phyloP scores from a whole-genome alignment of 129 eudicot genomes.

The Calendula officinalis region DNA sequence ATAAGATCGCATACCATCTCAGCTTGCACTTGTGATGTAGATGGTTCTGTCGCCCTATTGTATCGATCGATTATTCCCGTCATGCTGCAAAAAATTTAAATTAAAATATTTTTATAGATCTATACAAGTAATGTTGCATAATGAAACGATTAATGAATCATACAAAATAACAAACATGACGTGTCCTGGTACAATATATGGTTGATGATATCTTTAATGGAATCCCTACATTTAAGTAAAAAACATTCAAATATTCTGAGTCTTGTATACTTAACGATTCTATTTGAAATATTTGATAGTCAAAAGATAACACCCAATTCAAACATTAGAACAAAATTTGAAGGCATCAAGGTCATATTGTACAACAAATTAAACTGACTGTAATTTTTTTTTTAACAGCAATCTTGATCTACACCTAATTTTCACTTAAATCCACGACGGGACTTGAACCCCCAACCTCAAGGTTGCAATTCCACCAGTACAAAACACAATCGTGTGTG shows the following conservation, averaged over 20 bases:
- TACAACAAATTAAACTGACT: not conserved
- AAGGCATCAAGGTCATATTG: not conserved
- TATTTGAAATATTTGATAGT: not conserved
- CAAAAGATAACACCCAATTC: not conserved
- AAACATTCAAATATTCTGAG: not conserved
- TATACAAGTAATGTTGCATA: not conserved
- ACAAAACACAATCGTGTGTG: no score
- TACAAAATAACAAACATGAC: not conserved
- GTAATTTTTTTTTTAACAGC: no score
- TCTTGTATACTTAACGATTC: not conserved
- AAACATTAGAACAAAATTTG: not conserved
- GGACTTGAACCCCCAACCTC: no score
- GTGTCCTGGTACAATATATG: not conserved
- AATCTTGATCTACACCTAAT: not conserved
- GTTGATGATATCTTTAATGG: constrained; percentile 1
- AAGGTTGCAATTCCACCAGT: no score
- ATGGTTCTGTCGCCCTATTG: constrained; percentile 34
- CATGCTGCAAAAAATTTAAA: constrained; percentile 38
- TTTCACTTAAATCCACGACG: no score
- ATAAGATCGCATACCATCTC: constrained; percentile 27
- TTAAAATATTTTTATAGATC: not conserved
- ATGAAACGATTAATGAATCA: not conserved
- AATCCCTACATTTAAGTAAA: not conserved
- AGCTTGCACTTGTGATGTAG: constrained; percentile 28
- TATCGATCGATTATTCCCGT: constrained; percentile 34